phyloP scores from a whole-genome alignment of 495 filamentous ascomycete genomes.

The Parathielavia hyrcaniae region DNA sequence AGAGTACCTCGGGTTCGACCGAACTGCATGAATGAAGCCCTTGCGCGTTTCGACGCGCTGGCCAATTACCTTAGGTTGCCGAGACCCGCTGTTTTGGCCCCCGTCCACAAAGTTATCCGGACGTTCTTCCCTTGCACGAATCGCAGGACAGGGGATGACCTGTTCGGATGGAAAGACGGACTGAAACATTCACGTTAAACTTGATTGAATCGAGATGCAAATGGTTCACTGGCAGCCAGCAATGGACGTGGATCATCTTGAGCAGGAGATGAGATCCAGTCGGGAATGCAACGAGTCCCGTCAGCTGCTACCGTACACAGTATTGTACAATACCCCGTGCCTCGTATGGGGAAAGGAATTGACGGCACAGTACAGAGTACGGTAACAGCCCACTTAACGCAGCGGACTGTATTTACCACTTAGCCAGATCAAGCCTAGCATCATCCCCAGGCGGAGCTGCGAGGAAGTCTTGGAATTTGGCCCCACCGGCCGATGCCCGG shows the following conservation, averaged over 20 bases:
- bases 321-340: no score
- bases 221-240: no score
- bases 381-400: not conserved
- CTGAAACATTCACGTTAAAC: not conserved
- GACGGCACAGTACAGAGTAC: not conserved
- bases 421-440: slow-evolving; percentile 5
- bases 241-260: no score
- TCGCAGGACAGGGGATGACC: not conserved
- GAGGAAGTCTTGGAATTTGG: slow-evolving; percentile 26
- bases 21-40: no score
- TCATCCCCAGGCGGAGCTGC: not conserved
- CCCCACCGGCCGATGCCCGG: slow-evolving; percentile 22
- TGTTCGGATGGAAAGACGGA: not conserved
- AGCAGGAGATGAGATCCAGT: not conserved
- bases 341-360: no score
- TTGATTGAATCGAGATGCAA: no score
- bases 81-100: not conserved
- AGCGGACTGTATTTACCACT: slow-evolving; percentile 5
- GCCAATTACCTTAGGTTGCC: no score
- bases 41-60: not conserved
- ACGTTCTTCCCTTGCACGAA: not conserved
- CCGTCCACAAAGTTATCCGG: slow-evolving; percentile 2
- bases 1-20: slow-evolving; percentile 2
- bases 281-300: no score
- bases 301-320: no score